phyloP scores from a whole-genome alignment of 1,284 basidiomycete genomes.

The Termitomyces sp. region DNA sequence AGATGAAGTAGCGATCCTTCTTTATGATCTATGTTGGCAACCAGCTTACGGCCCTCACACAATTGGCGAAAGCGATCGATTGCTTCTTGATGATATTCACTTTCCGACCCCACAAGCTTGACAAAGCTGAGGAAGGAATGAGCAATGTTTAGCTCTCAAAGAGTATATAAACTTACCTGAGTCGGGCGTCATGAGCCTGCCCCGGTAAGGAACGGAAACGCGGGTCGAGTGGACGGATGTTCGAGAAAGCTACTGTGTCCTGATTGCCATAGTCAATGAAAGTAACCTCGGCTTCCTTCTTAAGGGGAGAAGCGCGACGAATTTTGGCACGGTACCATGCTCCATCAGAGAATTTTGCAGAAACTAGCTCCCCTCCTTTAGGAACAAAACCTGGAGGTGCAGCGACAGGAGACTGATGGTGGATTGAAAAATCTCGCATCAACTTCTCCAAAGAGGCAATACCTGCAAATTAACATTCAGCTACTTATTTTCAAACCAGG shows the following conservation, averaged over 20 bases:
- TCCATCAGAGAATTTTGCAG: conserved; percentile 85
- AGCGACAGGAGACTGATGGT: conserved; percentile 66
- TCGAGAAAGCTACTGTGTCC: conserved; percentile 71
- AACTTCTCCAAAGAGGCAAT: conserved; percentile 88
- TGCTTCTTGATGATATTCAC: conserved; percentile 83
- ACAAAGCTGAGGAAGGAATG: conserved; percentile 58
- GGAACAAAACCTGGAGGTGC: conserved; percentile 68
- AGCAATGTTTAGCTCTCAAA: background rate
- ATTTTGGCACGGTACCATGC: conserved; percentile 94
- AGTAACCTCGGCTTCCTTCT: conserved; percentile 85
- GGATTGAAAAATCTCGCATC: conserved; percentile 88
- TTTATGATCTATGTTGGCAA: conserved; percentile 85
- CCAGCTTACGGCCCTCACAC: conserved; percentile 83
- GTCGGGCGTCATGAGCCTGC: conserved; percentile 77
- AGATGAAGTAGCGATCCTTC: conserved; percentile 79
- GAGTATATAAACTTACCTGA: conserved; percentile 48
- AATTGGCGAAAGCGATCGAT: conserved; percentile 79
- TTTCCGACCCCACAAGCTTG: conserved; percentile 72
- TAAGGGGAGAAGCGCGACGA: conserved; percentile 72
- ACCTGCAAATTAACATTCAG: conserved; percentile 37
- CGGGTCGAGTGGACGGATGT: conserved; percentile 78
- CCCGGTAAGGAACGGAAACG: conserved; percentile 83
- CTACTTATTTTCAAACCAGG: background rate
- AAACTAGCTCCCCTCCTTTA: conserved; percentile 83
- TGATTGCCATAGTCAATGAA: conserved; percentile 91